Conservation (phyloP, 805 yeast genomes). For the Zygosaccharomyces siamensis region DNA sequence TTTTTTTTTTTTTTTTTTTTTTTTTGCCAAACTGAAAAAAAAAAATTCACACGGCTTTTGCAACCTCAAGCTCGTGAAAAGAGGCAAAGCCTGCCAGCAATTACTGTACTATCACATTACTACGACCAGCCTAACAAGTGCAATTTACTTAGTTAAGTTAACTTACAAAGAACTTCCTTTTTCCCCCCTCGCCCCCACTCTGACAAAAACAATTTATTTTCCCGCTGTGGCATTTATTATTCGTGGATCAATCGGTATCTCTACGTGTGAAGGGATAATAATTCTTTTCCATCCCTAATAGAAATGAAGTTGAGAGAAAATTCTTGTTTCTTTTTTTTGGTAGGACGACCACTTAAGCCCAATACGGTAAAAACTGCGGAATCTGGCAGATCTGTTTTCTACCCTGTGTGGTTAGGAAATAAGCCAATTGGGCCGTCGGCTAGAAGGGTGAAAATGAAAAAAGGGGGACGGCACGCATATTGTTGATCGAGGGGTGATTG, state of each 20-base stretch:
- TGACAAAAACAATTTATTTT: neutral
- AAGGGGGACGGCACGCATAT: neutral
- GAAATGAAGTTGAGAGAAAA: neutral
- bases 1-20: neutral
- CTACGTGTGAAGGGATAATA: neutral
- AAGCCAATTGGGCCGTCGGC: neutral
- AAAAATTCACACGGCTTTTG: constrained; percentile 1
- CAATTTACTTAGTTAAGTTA: neutral
- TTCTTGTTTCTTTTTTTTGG: neutral
- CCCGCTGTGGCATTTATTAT: neutral
- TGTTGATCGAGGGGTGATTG: neutral
- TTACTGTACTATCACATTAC: neutral
- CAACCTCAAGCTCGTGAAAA: constrained; percentile 3
- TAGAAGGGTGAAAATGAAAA: neutral
- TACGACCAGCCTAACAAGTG: neutral
- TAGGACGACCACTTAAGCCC: neutral
- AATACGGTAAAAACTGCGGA: neutral
- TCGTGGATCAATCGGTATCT: neutral
- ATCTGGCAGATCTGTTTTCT: neutral
- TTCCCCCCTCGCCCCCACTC: neutral
- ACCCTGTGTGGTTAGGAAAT: neutral
- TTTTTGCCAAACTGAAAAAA: neutral
- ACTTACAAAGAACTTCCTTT: too few relatives aligned
- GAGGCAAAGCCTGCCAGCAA: constrained; percentile 3
- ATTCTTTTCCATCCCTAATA: neutral